Percentiles rank a stretch among this genome's conserved stretches.
These are phyloP conservation scores for Artemisia annua DNA, from an alignment of 129 eudicot species.

Conservation along the genomic window DNA sequence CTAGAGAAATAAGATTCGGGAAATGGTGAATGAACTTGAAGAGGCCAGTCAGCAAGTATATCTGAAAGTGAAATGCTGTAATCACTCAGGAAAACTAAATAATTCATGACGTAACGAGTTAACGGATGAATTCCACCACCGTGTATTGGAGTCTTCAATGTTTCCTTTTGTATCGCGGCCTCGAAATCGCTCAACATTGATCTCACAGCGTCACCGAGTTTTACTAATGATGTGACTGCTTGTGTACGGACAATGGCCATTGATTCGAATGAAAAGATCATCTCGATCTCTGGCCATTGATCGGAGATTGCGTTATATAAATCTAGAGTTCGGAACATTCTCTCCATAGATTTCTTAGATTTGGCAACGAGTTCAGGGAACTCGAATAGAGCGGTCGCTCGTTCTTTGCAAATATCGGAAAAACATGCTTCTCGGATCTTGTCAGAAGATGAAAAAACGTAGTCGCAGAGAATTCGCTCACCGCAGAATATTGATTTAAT, in stretches of 20 bases:
- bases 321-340: constrained; percentile 59
- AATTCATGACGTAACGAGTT: constrained; percentile 88
- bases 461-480: constrained; percentile 72
- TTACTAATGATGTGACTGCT: constrained; percentile 42
- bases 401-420: constrained; percentile 52
- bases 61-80: constrained; percentile 56
- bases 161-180: constrained; percentile 64
- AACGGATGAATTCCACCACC: constrained; percentile 86
- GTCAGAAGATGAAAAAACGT: constrained; percentile 56
- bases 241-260: constrained; percentile 51
- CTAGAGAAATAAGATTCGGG: constrained; percentile 68
- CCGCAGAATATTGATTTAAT: constrained; percentile 57
- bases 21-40: constrained; percentile 42
- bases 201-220: constrained; percentile 65
- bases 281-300: constrained; percentile 57
- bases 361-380: constrained; percentile 70
- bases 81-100: constrained; percentile 61
- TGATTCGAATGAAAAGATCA: constrained; percentile 62
- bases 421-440: constrained; percentile 63
- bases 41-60: constrained; percentile 62
- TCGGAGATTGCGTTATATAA: constrained; percentile 57
- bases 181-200: constrained; percentile 67
- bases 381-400: constrained; percentile 49
- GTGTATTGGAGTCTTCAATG: constrained; percentile 43
- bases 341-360: constrained; percentile 78